Percentiles rank a stretch among this genome's conserved stretches.
Evolutionary conservation across 169 alveolate species (phyloP).

Genomic region (Plasmodium fragile): DNA sequence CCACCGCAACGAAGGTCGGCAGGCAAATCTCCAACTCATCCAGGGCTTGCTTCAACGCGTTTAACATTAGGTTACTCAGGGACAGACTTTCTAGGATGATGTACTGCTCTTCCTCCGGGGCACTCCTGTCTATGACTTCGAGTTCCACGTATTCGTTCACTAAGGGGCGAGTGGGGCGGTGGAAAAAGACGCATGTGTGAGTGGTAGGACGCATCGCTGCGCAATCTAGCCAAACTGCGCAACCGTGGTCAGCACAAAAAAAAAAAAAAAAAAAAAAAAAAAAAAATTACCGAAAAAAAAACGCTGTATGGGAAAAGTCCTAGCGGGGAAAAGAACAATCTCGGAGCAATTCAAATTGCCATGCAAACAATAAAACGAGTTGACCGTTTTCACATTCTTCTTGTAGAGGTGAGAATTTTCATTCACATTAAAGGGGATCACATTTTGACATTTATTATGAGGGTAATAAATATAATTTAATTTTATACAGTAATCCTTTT

Average conservation of each 20-base stretch:
- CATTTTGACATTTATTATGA: conserved; percentile 62
- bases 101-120: conserved; percentile 32
- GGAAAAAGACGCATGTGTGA: conserved; percentile 7
- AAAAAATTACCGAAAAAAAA: conserved; percentile 65
- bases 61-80: conserved; percentile 29
- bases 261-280: too few species aligned
- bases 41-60: conserved; percentile 35
- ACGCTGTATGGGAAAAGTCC: conserved; percentile 56
- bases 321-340: conserved; percentile 35
- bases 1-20: conserved; percentile 55
- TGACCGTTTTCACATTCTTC: conserved; percentile 38
- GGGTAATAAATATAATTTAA: conserved; percentile 64
- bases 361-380: conserved; percentile 71
- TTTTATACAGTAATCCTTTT: conserved; percentile 48
- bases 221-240: too few species aligned
- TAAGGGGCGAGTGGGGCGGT: background rate
- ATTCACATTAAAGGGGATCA: conserved; percentile 28
- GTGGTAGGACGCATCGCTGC: background rate
- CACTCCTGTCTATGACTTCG: conserved; percentile 36
- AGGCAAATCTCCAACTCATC: conserved; percentile 46
- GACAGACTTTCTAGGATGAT: conserved; percentile 25
- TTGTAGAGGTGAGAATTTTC: conserved; percentile 11
- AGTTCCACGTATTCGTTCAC: conserved; percentile 68
- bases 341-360: conserved; percentile 63
- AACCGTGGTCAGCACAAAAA: background rate